phyloP scores from a whole-genome alignment of 352 stramenopile species.

The Globisporangium irregulare region DNA sequence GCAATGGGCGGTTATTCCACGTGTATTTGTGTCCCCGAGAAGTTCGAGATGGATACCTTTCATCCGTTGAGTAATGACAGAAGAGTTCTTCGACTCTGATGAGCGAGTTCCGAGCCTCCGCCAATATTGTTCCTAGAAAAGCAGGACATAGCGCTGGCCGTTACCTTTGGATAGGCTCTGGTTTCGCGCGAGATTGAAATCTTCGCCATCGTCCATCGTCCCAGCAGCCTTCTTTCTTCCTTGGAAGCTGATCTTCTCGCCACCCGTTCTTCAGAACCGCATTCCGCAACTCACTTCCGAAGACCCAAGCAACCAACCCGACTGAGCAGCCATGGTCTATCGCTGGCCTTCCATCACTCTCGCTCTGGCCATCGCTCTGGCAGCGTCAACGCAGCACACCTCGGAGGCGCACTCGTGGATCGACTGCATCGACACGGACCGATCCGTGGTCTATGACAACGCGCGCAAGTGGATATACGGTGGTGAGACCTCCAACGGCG shows the following conservation, averaged over 20 bases:
- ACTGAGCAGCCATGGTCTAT: neutral
- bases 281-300: neutral
- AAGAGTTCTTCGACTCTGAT: too few species aligned
- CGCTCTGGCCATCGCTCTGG: neutral
- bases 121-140: neutral
- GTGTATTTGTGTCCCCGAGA: too few species aligned
- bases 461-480: conserved; percentile 54
- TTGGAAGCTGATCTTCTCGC: neutral
- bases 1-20: too few species aligned
- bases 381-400: neutral
- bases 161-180: neutral
- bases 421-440: conserved; percentile 31
- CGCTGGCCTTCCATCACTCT: neutral
- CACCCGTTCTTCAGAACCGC: neutral
- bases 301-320: neutral
- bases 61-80: too few species aligned
- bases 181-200: too few species aligned
- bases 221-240: too few species aligned
- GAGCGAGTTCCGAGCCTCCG: neutral
- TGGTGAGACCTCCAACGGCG: conserved; percentile 35
- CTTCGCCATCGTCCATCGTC: too few species aligned
- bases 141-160: neutral
- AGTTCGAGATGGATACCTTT: too few species aligned
- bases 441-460: conserved; percentile 53
- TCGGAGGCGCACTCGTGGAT: conserved; percentile 39